These are phyloP conservation scores for Syzygium jambos DNA, from an alignment of 345 rosid genomes.

Conservation along the genomic window DNA sequence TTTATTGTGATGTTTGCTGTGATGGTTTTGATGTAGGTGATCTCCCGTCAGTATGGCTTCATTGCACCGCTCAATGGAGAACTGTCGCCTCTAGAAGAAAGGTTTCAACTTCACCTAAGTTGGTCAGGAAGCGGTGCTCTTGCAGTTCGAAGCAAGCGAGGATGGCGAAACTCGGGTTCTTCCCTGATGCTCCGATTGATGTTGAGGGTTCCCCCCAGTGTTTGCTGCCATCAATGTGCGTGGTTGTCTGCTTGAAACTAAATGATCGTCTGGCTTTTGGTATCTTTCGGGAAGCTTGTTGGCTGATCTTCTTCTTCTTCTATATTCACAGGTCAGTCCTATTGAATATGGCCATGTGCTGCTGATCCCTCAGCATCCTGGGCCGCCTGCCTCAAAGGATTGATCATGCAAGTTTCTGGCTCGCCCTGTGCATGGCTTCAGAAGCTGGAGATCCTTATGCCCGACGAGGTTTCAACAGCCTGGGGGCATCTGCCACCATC, in stretches of 20 bases:
- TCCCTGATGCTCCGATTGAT: conserved; percentile 49
- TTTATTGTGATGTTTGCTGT: neutral
- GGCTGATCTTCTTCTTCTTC: neutral
- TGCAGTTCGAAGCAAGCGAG: conserved; percentile 74
- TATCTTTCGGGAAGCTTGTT: neutral
- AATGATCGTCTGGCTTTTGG: neutral
- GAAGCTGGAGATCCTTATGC: conserved; percentile 76
- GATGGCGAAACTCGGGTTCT: conserved; percentile 48
- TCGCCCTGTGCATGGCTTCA: conserved; percentile 68
- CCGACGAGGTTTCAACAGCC: conserved; percentile 85
- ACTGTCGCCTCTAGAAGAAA: conserved; percentile 84
- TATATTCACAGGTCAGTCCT: conserved; percentile 66
- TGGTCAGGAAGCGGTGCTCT: conserved; percentile 86
- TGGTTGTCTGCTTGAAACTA: neutral
- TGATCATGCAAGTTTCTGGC: conserved; percentile 68
- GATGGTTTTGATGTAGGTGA: conserved; percentile 42
- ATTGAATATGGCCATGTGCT: conserved; percentile 95
- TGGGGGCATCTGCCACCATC: conserved; percentile 93
- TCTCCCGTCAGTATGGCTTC: conserved; percentile 74
- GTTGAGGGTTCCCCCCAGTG: conserved; percentile 55
- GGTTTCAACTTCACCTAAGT: conserved; percentile 93
- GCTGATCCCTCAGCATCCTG: conserved; percentile 65
- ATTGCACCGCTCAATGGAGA: conserved; percentile 91
- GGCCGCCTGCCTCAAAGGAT: conserved; percentile 92
- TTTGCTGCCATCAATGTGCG: conserved; percentile 90